phyloP scores from a whole-genome alignment of 257 asterid species.

The Cruciata laevipes region DNA sequence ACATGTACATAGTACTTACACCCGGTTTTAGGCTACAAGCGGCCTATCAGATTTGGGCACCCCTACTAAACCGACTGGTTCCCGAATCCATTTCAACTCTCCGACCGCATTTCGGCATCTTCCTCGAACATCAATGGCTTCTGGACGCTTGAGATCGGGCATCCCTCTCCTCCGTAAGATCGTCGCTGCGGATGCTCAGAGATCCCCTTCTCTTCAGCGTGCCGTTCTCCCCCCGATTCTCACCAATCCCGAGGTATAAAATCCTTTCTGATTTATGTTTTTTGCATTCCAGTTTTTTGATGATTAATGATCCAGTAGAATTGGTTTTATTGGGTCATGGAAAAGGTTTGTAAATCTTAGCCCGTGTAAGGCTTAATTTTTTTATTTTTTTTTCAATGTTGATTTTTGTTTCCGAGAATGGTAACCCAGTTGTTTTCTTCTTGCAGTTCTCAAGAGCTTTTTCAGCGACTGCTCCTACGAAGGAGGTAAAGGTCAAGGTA shows the following conservation, averaged over 20 bases:
- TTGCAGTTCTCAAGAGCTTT: slow-evolving; percentile 54
- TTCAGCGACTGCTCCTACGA: slow-evolving; percentile 40
- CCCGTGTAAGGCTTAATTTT: neutral
- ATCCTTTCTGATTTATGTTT: neutral
- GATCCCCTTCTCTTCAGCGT: slow-evolving; percentile 39
- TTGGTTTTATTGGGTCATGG: neutral
- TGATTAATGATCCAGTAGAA: neutral
- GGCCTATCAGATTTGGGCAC: neutral
- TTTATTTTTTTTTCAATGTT: neutral
- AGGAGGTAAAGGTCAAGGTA: slow-evolving; percentile 62
- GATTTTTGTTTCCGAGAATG: neutral
- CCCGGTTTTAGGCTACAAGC: no score
- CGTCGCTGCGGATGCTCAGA: slow-evolving; percentile 29
- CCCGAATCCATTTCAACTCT: neutral
- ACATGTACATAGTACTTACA: no score
- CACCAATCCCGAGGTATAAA: slow-evolving; percentile 39
- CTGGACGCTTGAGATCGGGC: slow-evolving; percentile 56
- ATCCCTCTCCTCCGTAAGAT: slow-evolving; percentile 54
- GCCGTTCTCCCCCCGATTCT: slow-evolving; percentile 29
- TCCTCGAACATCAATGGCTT: slow-evolving; percentile 44
- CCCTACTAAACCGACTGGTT: neutral
- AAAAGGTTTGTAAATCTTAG: neutral
- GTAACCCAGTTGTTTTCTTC: slow-evolving; percentile 8
- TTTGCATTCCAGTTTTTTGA: neutral
- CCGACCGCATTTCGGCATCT: neutral